phyloP scores from a whole-genome alignment of 331 rosid species.

The Malus hybrid region DNA sequence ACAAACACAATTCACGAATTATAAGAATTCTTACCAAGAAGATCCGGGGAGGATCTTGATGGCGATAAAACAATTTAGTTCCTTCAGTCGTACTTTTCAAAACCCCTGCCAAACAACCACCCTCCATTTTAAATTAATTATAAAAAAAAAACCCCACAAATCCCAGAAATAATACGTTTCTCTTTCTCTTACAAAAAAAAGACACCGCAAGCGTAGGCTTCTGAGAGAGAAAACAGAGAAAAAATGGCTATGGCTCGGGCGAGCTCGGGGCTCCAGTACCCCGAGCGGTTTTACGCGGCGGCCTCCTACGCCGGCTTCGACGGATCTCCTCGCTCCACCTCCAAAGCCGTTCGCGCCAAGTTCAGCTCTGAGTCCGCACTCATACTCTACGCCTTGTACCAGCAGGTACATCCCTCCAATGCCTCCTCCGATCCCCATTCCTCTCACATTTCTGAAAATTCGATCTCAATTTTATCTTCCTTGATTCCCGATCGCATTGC shows the following conservation, averaged over 20 bases:
- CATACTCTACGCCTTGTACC: constrained; percentile 72
- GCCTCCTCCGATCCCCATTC: constrained; percentile 5
- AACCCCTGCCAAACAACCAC: not conserved
- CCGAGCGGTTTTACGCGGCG: constrained; percentile 89
- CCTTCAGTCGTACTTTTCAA: not conserved
- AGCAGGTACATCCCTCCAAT: constrained; percentile 46
- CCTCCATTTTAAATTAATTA: not conserved
- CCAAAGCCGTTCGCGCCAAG: constrained; percentile 68
- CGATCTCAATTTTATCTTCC: not conserved
- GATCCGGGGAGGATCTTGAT: too few relatives aligned
- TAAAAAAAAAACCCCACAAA: not conserved
- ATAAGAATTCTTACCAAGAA: too few relatives aligned
- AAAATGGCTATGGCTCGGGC: constrained; percentile 67
- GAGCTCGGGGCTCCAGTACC: constrained; percentile 81
- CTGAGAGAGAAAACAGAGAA: not conserved
- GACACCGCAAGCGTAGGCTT: not conserved
- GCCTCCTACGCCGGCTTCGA: constrained; percentile 84
- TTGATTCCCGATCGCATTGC: not conserved
- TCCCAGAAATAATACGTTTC: not conserved
- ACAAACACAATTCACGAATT: too few relatives aligned
- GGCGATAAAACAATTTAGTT: too few relatives aligned
- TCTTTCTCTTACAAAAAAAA: not conserved
- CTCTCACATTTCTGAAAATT: not conserved
- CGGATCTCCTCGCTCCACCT: constrained; percentile 70
- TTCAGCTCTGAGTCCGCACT: constrained; percentile 83